Base-by-base conservation (phyloP, 2,329 filamentous ascomycete genomes). In the Xylariaceae sp. region DNA sequence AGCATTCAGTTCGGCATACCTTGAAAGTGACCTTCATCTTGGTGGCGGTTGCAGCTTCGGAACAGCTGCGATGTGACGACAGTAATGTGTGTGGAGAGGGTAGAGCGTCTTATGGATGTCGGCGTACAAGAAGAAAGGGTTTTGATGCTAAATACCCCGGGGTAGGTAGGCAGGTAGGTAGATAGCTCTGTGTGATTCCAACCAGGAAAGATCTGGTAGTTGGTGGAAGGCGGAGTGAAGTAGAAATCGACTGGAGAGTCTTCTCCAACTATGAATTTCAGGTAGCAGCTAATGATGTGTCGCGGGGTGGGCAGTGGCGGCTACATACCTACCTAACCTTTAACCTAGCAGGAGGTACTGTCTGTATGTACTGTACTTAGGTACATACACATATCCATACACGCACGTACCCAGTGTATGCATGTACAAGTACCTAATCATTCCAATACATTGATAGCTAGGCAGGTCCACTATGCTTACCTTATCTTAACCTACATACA, bases 11-110 rank as follows among this genome's bases (percentile, higher is more conserved):
- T 23, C 43, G 47, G 67, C 79, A 60, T 77, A 86, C 83, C 79
- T 84, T 83, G 74, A 86, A 84, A 61, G 85, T 88, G 71, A 88
- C 79, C 83, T 88, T 88, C 85, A 88, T 88, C 73, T 69, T 82
- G 80, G 76, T 48, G 46, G 53, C 46, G 41, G 52, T 44, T 44
- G 55, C 64, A 66, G 66, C 64, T 65, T 61, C 61, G 53, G 54
- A 48, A 64, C 63, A 62, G 56, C 57, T 60, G 48, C 52, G 43
- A 51, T 20, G 10, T 41, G 51, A 55, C 52, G 40, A 54, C 47
- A 57, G 57, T 56, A 56, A 54, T 43, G 59, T 48, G 37, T 43
- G 50, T 50, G 49, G 7, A 48, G 46, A 42, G 47, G 48, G 47
- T 23, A 52, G 54, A 54, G 56, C 45, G 56, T 61, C 40, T 43